Conservation (phyloP, 1,284 basidiomycete genomes). For the Ganoderma sinense region DNA sequence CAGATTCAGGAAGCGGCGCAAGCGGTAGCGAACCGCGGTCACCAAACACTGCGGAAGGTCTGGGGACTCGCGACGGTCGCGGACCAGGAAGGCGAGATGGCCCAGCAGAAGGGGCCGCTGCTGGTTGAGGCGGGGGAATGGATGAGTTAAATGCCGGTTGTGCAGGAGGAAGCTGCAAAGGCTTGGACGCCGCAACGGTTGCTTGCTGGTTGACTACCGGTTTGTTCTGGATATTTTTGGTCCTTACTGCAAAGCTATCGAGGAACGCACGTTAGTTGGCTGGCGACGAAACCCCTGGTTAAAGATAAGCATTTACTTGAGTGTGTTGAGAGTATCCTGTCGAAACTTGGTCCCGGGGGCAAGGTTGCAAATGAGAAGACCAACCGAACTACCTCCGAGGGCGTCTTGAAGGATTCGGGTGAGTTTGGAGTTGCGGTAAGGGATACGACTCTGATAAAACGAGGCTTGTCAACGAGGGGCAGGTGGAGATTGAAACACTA, state of each 20-base stretch:
- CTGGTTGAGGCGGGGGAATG: conserved; percentile 40
- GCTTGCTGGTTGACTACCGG: conserved; percentile 73
- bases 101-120: neutral
- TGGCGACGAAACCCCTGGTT: neutral
- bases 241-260: conserved; percentile 75
- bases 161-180: conserved; percentile 62
- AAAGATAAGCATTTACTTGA: conserved; percentile 61
- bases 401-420: conserved; percentile 87
- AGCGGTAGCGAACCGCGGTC: conserved; percentile 27
- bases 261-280: conserved; percentile 8
- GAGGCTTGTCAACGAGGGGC: conserved; percentile 1
- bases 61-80: conserved; percentile 43
- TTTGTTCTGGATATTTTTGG: conserved; percentile 83
- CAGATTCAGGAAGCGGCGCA: conserved; percentile 1
- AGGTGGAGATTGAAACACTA: neutral
- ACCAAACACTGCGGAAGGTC: conserved; percentile 28
- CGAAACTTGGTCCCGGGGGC: conserved; percentile 82
- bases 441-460: conserved; percentile 67
- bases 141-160: conserved; percentile 50
- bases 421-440: conserved; percentile 85
- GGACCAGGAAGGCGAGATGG: conserved; percentile 27
- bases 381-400: conserved; percentile 78
- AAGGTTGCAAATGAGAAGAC: conserved; percentile 83
- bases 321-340: conserved; percentile 84
- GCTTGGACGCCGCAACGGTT: conserved; percentile 53